phyloP scores from a whole-genome alignment of 148 eudicot species.

The Dianthus caryophyllus region DNA sequence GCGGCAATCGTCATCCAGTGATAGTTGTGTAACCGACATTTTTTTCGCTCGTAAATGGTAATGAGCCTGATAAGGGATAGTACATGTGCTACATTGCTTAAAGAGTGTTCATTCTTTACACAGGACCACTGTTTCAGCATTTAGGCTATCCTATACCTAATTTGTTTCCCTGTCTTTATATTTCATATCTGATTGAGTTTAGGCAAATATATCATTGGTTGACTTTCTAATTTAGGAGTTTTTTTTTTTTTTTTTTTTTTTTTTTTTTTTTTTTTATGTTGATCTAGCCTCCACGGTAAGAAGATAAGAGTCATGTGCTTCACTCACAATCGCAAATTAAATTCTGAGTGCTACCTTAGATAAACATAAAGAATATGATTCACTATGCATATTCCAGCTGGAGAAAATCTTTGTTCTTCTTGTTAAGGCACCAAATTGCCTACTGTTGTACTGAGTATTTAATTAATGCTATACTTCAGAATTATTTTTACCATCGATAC shows the following conservation, averaged over 20 bases:
- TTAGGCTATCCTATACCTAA: not conserved
- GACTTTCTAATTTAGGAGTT: not conserved
- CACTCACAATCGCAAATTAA: not conserved
- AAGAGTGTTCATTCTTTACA: not conserved
- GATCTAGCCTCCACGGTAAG: not conserved
- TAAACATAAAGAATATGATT: not conserved
- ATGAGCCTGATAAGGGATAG: too few species aligned
- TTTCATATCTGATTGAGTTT: not conserved
- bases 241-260: too few species aligned
- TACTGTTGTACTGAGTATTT: not conserved
- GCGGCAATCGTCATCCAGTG: not conserved
- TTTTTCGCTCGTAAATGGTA: not conserved
- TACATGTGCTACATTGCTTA: not conserved
- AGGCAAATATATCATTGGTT: not conserved
- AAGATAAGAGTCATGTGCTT: not conserved
- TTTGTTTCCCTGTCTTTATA: not conserved
- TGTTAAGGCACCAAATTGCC: not conserved
- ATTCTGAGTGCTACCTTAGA: not conserved
- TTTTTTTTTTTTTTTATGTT: too few species aligned
- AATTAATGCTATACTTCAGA: not conserved
- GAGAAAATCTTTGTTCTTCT: not conserved
- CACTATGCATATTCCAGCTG: not conserved
- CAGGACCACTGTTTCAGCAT: not conserved
- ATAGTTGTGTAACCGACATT: not conserved
- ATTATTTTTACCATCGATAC: too few species aligned